Evolutionary conservation across 352 stramenopile species (phyloP), one percentile per base, ranked within the genome.

Genomic region (Phytophthora cajani): DNA sequence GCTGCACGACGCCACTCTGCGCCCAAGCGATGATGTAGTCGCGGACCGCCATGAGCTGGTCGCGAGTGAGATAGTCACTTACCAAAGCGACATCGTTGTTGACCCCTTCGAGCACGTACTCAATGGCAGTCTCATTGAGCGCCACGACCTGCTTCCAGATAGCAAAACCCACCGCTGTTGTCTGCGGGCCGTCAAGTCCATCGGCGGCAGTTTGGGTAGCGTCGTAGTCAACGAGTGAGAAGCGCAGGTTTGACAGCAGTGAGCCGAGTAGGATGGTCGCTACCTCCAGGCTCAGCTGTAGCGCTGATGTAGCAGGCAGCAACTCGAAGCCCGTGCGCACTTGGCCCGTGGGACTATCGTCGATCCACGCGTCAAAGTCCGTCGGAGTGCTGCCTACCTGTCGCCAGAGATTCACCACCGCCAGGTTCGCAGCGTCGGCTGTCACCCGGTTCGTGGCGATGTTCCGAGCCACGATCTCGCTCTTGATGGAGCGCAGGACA

Each of bases 71-170:
- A 46, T 76, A 92, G 67, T 94, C 80, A 5, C 36, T 68, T 1
- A 56, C 33, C 1, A 66, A 38, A 0, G 80, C 87, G 3, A 94
- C 77, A 27, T 94, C 87, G 36, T 85, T 81, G 58, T 92, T 92
- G 2, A 94, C 82, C 0, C 83, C 77, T 1, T 80, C 64, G 1
- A 94, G 70, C 0, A 91, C 67, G 42, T 82, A 85, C 0, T 23
- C 30, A 32, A 94, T 91, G 8, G 87, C 81, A 0, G 71, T 74
- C 62, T 87, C 78, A 25, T 94, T 81, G 53, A 92, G 75, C 4
- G 79, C 78, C 44, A 94, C 84, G 25, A 92, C 79, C 55, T 89
- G 80, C 25, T 92, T 92, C 87, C 87, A 94, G 50, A 94, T 89
- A 21, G 70, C 84, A 58, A 94, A 94, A 2, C 84, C 87, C 1